phyloP scores from a whole-genome alignment of 192 early-diverging fungal genomes.

The Podila epigama region DNA sequence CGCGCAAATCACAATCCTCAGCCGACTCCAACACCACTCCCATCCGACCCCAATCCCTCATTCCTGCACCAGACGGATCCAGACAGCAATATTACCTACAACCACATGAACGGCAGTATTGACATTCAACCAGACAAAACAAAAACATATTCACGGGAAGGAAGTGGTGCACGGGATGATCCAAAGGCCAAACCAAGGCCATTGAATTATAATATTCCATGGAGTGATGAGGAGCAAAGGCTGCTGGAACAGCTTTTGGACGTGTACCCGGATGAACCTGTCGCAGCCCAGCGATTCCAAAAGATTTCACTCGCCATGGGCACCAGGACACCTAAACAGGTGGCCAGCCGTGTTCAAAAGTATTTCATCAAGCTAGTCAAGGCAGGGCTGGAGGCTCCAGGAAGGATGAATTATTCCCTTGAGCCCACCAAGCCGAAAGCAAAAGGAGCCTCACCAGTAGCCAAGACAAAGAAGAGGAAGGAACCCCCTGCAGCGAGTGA shows the following conservation, averaged over 20 bases:
- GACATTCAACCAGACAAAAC: slow-evolving; percentile 28
- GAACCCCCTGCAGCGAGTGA: slow-evolving; percentile 21
- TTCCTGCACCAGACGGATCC: slow-evolving; percentile 3
- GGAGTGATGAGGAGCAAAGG: slow-evolving; percentile 74
- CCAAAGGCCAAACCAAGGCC: slow-evolving; percentile 59
- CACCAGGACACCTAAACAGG: slow-evolving; percentile 75
- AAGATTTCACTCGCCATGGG: slow-evolving; percentile 76
- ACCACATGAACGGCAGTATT: slow-evolving; percentile 45
- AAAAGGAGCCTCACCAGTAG: slow-evolving; percentile 5
- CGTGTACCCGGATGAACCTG: slow-evolving; percentile 73
- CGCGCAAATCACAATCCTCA: no score
- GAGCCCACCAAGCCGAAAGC: slow-evolving; percentile 28
- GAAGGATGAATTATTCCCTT: slow-evolving; percentile 63
- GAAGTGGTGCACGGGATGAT: slow-evolving; percentile 33
- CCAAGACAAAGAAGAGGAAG: slow-evolving; percentile 34
- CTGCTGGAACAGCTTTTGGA: slow-evolving; percentile 65
- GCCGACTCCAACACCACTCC: neutral
- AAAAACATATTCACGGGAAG: slow-evolving; percentile 23
- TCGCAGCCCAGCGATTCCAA: slow-evolving; percentile 71
- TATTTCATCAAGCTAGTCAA: slow-evolving; percentile 84
- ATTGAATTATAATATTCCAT: slow-evolving; percentile 69
- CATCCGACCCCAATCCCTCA: neutral
- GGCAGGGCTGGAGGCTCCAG: slow-evolving; percentile 73
- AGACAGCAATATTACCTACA: slow-evolving; percentile 33
- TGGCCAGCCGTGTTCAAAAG: slow-evolving; percentile 81